These are phyloP conservation scores for Punctularia strigosozonata DNA, from an alignment of 768 basidiomycete species.

Conservation along the genomic window DNA sequence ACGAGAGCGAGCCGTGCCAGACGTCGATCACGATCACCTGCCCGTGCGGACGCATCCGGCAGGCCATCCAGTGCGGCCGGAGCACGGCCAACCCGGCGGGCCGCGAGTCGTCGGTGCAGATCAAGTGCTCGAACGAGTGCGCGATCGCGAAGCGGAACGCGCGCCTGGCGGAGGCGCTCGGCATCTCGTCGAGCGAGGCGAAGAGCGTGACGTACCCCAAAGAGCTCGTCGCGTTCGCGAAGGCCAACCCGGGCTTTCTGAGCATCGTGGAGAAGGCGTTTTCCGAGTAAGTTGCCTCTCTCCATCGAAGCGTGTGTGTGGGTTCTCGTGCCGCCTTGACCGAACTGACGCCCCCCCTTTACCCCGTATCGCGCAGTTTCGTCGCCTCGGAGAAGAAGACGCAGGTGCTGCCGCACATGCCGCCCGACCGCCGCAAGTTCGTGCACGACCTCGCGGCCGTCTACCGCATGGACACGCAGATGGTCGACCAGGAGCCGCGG, in stretches of 20 bases:
- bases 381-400: conserved; percentile 51
- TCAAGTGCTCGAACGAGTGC: conserved; percentile 81
- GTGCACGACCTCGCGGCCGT: conserved; percentile 69
- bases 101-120: conserved; percentile 25
- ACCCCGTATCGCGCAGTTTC: conserved; percentile 33
- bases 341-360: not conserved
- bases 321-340: conserved; percentile 1
- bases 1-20: conserved; percentile 70
- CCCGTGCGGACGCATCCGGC: conserved; percentile 73
- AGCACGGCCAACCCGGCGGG: conserved; percentile 32
- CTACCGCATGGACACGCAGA: conserved; percentile 75
- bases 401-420: conserved; percentile 75
- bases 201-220: conserved; percentile 42
- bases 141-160: conserved; percentile 78
- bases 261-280: conserved; percentile 70
- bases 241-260: conserved; percentile 54
- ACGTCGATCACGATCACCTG: conserved; percentile 59
- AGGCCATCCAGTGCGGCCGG: conserved; percentile 63
- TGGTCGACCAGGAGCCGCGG: conserved; percentile 88
- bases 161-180: conserved; percentile 80
- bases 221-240: conserved; percentile 52
- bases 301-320: conserved; percentile 9
- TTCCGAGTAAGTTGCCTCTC: conserved; percentile 43
- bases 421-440: conserved; percentile 69
- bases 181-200: conserved; percentile 48